Evolutionary conservation across 2,329 filamentous ascomycete species (phyloP), one percentile per base, ranked within the genome.

Genomic region (Emmonsiellopsis sp.): DNA sequence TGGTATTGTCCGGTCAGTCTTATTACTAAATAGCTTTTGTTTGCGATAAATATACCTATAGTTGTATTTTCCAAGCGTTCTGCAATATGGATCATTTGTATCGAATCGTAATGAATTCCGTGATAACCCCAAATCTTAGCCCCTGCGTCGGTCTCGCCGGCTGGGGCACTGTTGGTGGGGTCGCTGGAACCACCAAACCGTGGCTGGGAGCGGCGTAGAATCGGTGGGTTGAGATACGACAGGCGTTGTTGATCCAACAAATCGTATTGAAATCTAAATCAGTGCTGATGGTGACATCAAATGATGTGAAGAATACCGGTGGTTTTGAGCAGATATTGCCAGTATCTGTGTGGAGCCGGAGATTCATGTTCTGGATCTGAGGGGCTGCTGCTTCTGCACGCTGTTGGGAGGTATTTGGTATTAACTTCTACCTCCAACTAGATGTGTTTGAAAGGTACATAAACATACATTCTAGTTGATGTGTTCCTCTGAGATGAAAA

Each of bases 201-300:
- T 96, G 89, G 2, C 86, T 82, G 50, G 84, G 85, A 37, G 90
- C 87, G 8, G 89, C 89, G 71, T 98, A 98, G 70, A 96, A 96
- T 10, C 90, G 84, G 48, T 83, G 82, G 58, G 82, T 80, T 56
- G 86, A 84, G 38, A 94, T 74, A 46, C 92, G 86, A 41, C 90
- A 91, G 31, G 87, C 86, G 26, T 88, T 88, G 72, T 97, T 96
- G 73, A 97, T 86, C 55, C 82, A 80, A 59, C 83, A 83, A 57
- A 94, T 80, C 0, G 83, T 83, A 54, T 81, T 76, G 44, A 93
- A 84, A 63, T 87, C 83, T 30, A 95, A 80, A 66, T 96, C 91
- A 3, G 90, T 96, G 8, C 89, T 90, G 63, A 98, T 92, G 61
- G 93, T 82, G 59, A 96, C 79, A 68, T 94, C 87, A 69, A 89